phyloP scores from a whole-genome alignment of 2,329 filamentous ascomycete species.

The Ceratocystis alfenasii region DNA sequence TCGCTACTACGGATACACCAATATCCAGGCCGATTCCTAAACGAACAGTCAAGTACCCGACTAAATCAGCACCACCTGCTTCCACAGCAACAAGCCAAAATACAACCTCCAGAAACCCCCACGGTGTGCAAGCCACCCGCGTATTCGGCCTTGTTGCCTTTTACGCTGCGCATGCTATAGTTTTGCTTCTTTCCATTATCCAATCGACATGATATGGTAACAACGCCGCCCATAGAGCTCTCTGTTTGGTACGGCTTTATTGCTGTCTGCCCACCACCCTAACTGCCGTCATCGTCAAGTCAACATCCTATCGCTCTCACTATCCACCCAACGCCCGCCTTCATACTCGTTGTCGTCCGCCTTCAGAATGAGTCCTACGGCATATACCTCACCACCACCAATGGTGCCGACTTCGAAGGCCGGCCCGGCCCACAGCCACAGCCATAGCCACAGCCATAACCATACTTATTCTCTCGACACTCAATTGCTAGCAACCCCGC shows the following conservation, averaged over 20 bases:
- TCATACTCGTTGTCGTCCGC: neutral
- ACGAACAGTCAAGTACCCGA: neutral
- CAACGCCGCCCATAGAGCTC: neutral
- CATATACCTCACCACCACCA: conserved; percentile 14
- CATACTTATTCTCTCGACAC: conserved; percentile 29
- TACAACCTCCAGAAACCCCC: neutral
- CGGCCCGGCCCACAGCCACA: conserved; percentile 1
- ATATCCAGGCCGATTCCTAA: neutral
- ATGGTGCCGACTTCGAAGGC: conserved; percentile 7
- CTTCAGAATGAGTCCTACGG: conserved; percentile 18
- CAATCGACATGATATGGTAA: neutral
- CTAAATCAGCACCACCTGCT: neutral
- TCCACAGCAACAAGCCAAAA: conserved; percentile 7
- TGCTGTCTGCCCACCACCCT: neutral
- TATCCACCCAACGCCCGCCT: no score
- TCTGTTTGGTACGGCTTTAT: conserved; percentile 6
- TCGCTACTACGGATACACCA: neutral
- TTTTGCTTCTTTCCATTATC: neutral
- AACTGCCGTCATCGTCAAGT: neutral
- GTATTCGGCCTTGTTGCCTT: neutral
- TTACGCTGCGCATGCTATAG: neutral
- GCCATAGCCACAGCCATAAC: conserved; percentile 10
- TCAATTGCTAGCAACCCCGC: conserved; percentile 27
- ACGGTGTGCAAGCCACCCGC: neutral
- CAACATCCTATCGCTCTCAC: neutral